phyloP scores from a whole-genome alignment of 352 stramenopile species.

The Blastocystis sp. region DNA sequence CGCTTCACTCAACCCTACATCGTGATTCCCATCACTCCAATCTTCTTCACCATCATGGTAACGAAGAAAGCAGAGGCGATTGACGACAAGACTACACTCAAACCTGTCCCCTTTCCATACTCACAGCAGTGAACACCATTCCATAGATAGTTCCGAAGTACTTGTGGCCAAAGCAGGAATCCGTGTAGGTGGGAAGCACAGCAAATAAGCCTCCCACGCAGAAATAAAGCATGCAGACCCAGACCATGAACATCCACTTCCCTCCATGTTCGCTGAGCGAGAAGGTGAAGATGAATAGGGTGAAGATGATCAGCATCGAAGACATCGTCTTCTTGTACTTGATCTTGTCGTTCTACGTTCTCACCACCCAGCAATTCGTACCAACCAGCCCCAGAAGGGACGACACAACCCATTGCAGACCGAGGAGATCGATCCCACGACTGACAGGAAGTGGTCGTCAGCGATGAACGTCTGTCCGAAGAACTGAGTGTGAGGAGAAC shows the following conservation, averaged over 20 bases:
- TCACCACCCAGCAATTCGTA: not conserved
- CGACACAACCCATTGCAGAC: slow-evolving; percentile 51
- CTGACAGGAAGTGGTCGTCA: slow-evolving; percentile 22
- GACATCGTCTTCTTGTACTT: slow-evolving; percentile 59
- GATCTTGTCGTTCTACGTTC: slow-evolving; percentile 25
- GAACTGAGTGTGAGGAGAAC: not conserved
- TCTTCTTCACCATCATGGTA: slow-evolving; percentile 3
- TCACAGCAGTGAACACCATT: slow-evolving; percentile 10
- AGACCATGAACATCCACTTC: slow-evolving; percentile 42
- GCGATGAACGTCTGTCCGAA: slow-evolving; percentile 47
- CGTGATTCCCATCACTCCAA: slow-evolving; percentile 25
- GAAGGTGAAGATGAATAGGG: slow-evolving; percentile 17
- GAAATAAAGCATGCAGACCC: slow-evolving; percentile 47
- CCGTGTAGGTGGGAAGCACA: slow-evolving; percentile 12
- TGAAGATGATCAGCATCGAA: not conserved
- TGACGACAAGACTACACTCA: slow-evolving; percentile 1
- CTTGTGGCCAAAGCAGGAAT: not conserved
- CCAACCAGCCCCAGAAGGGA: slow-evolving; percentile 48
- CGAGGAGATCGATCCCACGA: slow-evolving; percentile 42
- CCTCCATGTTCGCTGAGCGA: not conserved
- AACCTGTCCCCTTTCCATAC: not conserved
- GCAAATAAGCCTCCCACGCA: slow-evolving; percentile 46
- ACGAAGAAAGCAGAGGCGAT: slow-evolving; percentile 16
- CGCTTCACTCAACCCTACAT: not conserved
- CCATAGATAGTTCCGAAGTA: slow-evolving; percentile 61